Base-by-base conservation (phyloP, 768 basidiomycete genomes). In the Tricholoma saponaceum region DNA sequence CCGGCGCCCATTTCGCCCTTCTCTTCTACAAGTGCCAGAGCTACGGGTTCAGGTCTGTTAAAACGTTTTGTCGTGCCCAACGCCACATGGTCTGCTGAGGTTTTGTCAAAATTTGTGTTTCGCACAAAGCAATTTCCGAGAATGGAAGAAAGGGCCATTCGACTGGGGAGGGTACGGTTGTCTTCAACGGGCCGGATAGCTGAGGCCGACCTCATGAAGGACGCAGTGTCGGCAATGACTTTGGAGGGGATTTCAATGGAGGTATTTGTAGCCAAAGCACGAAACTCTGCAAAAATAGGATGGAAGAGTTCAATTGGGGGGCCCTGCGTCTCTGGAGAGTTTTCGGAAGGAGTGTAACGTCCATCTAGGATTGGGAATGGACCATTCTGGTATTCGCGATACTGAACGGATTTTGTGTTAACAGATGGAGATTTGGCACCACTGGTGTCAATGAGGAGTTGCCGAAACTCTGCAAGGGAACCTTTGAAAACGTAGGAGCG, bases 171-270 rank as follows among this genome's bases (percentile, higher is more conserved):
- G 28, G 22, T 56, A 57, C 58, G 43, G 49, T n/a, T 54, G 59
- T 55, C 26, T 59, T 67, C 63, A 54, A 12, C 57, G 46, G 39
- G 41, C 55, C 59, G 61, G 14, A 66, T 63, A 26, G 61, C 65
- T 13, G 66, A 59, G 49, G 62, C 58, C n/a, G 55, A 58, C 49
- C 55, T 47, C 61, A 66, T 61, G 55, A 59, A 60, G 33, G 56
- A 53, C 47, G 62, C 51, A 55, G 59, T 62, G 54, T 58, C 53
- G 50, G 54, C 50, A 47, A 63, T 51, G 55, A 66, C 51, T 18
- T 55, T 55, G 13, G 55, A 49, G 22, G 66, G 60, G 56, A 66
- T 54, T 22, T 41, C 37, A 41, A 33, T 54, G 5, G 53, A 25
- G 26, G 16, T 46, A 54, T 54, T 39, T n/a, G 13, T 25, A 43